Base-by-base conservation (phyloP, 192 early-diverging fungal genomes). In the Coemansia sp. region DNA sequence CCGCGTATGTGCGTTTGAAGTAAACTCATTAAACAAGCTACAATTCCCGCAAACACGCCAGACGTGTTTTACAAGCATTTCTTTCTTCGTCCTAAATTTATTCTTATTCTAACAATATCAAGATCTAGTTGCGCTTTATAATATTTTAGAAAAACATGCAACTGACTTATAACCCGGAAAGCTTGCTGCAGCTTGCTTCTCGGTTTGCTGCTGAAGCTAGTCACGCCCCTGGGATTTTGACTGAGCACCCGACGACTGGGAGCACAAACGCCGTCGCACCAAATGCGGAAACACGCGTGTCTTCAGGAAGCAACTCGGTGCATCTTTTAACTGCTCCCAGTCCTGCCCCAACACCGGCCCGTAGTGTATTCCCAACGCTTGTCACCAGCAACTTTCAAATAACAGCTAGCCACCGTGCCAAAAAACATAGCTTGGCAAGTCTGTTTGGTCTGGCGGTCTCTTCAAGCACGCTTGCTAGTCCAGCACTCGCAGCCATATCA, bases 71-170 rank as follows among this genome's bases (percentile, higher is more conserved):
- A 49, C n/a, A 49, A 12, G n/a, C 16, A 35, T 35, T 35, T 56
- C 3, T 5, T 56, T 37, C 16, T 4, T 16, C 35, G 41, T n/a
- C 41, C 12, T 45, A 45, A 45, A 35, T 35, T 54, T 18, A 16
- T 29, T 54, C 29, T 1, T 54, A 16, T 14, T 14, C 29, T 54
- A 29, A 16, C 14, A 53, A 20, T 6, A 53, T 16, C 22, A 54
- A 14, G 29, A 29, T 57, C 2, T 23, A 58, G 19, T 54, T 19
- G 3, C 23, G 29, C 18, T 35, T 54, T 49, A 16, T 49, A 49
- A 22, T 49, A 49, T 10, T 49, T 49, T 2, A 9, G 4, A 18
- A 41, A 29, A 20, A 29, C 32, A 53, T 62, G 61, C 61, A 62
- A 7, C 5, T 59, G 35, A 41, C 43, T 6, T 59, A 27, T 22